Evolutionary conservation across 2,329 filamentous ascomycete species (phyloP).

Genomic region (Fusarium austroafricanum): DNA sequence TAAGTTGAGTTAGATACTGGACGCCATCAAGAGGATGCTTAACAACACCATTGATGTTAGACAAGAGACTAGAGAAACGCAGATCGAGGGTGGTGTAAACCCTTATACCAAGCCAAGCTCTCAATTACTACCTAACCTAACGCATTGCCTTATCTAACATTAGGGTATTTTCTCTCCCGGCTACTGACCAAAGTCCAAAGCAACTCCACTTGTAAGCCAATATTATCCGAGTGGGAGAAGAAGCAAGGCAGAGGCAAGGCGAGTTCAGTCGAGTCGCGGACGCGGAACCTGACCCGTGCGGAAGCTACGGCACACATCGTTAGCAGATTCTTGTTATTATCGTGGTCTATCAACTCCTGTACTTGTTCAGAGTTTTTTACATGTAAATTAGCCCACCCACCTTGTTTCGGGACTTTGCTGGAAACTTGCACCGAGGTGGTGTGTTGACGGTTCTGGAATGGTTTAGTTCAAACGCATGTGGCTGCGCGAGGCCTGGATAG

Average conservation of each 20-base stretch:
- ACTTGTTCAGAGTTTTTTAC: not conserved
- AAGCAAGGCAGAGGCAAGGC: not conserved
- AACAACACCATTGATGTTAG: not conserved
- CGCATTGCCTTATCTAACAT: not conserved
- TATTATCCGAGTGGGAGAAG: not conserved
- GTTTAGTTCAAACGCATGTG: not conserved
- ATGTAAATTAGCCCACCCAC: constrained; percentile 20
- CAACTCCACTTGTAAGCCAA: not conserved
- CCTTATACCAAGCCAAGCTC: constrained; percentile 29
- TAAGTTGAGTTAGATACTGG: not conserved
- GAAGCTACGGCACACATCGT: not conserved
- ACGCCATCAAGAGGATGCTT: constrained; percentile 8
- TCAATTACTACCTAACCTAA: not conserved
- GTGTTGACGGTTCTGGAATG: not conserved
- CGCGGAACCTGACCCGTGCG: not conserved
- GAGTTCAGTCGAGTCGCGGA: not conserved
- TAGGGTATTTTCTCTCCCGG: too few species aligned
- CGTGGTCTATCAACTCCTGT: not conserved
- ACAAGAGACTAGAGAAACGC: not conserved
- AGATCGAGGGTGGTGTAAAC: not conserved
- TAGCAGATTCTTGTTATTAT: not conserved
- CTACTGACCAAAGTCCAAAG: too few species aligned
- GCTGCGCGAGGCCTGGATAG: not conserved
- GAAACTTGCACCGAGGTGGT: not conserved
- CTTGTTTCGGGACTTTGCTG: not conserved